These are phyloP conservation scores for Ocimum tenuiflorum DNA, from an alignment of 257 asterid genomes.

Conservation along the genomic window DNA sequence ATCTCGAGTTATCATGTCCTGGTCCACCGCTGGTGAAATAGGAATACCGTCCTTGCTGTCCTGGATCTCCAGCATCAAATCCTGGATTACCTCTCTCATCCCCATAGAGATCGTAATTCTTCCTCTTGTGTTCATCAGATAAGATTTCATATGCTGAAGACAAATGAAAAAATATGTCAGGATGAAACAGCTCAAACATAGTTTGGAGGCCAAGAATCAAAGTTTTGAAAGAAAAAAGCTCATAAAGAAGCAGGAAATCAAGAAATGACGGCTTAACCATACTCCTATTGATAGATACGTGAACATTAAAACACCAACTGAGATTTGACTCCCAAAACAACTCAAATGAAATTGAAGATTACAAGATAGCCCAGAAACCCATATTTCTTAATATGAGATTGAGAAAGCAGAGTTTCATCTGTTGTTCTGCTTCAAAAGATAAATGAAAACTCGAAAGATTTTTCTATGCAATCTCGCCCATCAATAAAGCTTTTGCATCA, in stretches of 20 bases:
- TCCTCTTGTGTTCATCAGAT: slow-evolving; percentile 87
- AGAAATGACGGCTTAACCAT: background rate
- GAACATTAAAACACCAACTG: background rate
- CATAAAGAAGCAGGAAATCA: background rate
- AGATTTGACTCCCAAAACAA: background rate
- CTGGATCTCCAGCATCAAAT: slow-evolving; percentile 52
- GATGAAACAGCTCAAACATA: background rate
- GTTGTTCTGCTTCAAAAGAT: background rate
- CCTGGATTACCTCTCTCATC: slow-evolving; percentile 76
- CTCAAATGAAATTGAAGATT: background rate
- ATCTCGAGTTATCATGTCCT: slow-evolving; percentile 59
- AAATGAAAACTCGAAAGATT: background rate
- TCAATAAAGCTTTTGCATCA: background rate
- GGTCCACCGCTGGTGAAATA: slow-evolving; percentile 69
- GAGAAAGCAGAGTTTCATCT: background rate
- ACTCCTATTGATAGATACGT: background rate
- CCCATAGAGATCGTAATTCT: slow-evolving; percentile 85
- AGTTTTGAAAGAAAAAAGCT: background rate
- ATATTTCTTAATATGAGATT: background rate
- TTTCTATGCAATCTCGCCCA: background rate
- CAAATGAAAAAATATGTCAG: background rate
- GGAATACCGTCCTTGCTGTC: slow-evolving; percentile 51
- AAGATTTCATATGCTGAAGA: slow-evolving; percentile 77
- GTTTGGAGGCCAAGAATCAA: background rate
- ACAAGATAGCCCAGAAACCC: background rate